Base-by-base conservation (phyloP, 139 green algal species). In the Micractinium conductrix region DNA sequence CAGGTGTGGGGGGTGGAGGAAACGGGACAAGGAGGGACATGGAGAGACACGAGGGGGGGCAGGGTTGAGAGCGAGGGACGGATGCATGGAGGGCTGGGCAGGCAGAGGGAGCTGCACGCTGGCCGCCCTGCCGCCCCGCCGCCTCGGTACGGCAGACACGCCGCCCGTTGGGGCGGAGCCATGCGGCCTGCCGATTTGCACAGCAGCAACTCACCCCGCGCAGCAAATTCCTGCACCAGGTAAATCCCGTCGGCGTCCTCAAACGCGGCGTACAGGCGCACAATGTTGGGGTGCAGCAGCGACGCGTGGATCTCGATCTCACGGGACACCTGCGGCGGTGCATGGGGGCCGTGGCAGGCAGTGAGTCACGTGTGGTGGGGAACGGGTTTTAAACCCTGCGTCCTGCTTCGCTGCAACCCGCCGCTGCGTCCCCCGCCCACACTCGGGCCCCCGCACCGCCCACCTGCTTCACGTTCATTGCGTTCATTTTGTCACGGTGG, bases 211-310 rank as follows among this genome's bases (percentile, higher is more conserved):
- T 73, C 55, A 83, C 78, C 78, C 10, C 78, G 60, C 10, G 73
- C 28, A 4, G 94, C 95, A 86, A 89, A 95, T 87, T 98, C 94
- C 84, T 96, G 89, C 26, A 96, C 90, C 80, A 98, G 87, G 90
- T 97, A 97, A 3, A 96, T 93, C 40, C 94, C 88, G 28, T 94
- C 88, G 16, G 88, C 88, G 74, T 98, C 95, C 81, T 95, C 93
- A 88, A 96, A 98, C 1, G 95, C 94, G 0, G 89, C 93, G 43
- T 91, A 96, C 85, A 97, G 89, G 72, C 89, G 74, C 40, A 97
- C 89, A 65, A 96, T 91, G 88, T 94, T 85, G 0, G 91, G 89
- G 80, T 98, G 95, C 30, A 88, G 74, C 58, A 98, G 87, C 16
- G 84, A 86, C 1, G 90, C 89, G 78, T 98, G 95, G 45, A 98